Evolutionary conservation across 169 alveolate genomes (phyloP).

Genomic region (Plasmodium knowlesi): DNA sequence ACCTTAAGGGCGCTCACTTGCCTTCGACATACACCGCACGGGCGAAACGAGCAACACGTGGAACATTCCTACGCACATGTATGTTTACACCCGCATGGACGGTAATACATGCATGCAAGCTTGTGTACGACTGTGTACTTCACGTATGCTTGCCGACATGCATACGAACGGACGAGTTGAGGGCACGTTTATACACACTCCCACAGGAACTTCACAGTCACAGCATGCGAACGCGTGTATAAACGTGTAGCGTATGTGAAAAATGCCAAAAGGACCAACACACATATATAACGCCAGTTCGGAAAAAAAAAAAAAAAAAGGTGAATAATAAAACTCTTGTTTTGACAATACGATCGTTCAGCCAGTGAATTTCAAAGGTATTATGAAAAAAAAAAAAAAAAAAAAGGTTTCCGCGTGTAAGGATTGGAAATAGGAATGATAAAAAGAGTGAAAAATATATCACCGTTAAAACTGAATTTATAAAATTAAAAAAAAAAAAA

Average conservation of each 20-base stretch:
- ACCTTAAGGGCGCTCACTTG: background rate
- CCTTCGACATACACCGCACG: background rate
- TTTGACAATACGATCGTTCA: background rate
- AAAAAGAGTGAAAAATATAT: background rate
- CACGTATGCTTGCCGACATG: background rate
- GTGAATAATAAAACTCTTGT: background rate
- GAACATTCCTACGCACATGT: background rate
- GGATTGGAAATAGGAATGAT: background rate
- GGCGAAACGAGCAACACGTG: background rate
- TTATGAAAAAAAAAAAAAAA: background rate
- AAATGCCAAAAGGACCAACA: background rate
- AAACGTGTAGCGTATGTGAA: background rate
- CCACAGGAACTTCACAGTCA: background rate
- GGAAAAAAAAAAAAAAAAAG: background rate
- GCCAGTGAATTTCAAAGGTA: background rate
- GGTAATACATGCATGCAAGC: background rate
- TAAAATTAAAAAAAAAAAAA: background rate
- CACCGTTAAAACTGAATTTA: background rate
- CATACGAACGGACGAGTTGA: background rate
- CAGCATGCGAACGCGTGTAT: background rate
- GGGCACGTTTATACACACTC: background rate
- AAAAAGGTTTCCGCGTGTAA: background rate
- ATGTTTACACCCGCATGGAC: background rate
- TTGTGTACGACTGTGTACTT: background rate
- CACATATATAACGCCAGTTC: background rate